Evolutionary conservation across 805 yeast species (phyloP).

Genomic region (Myxozyma kluyveri): DNA sequence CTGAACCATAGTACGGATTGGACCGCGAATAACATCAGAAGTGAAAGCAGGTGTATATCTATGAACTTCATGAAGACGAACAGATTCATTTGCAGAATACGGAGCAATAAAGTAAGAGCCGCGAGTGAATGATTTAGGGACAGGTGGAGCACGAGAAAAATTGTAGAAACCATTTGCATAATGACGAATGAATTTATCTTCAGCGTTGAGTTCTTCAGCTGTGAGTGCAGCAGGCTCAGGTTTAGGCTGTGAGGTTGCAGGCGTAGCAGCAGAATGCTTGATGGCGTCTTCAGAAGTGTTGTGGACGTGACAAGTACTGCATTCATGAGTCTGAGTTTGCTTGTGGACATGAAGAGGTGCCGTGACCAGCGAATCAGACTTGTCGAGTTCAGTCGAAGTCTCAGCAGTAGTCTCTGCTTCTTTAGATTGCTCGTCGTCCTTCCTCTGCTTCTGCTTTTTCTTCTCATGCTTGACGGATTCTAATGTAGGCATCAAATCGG

Average conservation of each 20-base stretch:
- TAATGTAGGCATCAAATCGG: too few relatives aligned
- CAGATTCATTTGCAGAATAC: conserved; percentile 8
- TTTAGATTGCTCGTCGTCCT: too few relatives aligned
- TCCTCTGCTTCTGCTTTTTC: too few relatives aligned
- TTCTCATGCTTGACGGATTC: too few relatives aligned
- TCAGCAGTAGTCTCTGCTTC: too few relatives aligned
- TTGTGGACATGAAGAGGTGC: too few relatives aligned
- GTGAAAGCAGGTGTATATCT: conserved; percentile 9
- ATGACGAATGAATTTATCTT: conserved; percentile 7
- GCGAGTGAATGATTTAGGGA: conserved; percentile 6
- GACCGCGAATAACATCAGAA: conserved; percentile 2
- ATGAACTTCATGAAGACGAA: conserved; percentile 13
- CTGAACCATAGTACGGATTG: neutral
- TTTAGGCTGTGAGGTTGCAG: too few relatives aligned
- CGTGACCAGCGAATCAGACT: too few relatives aligned
- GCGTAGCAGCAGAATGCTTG: too few relatives aligned
- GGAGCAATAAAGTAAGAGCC: conserved; percentile 17
- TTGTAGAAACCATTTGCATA: conserved; percentile 16
- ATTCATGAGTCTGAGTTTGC: neutral
- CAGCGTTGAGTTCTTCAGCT: neutral
- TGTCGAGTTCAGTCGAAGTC: too few relatives aligned
- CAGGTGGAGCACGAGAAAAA: conserved; percentile 14
- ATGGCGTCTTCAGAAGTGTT: too few relatives aligned
- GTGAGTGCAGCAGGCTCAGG: too few relatives aligned
- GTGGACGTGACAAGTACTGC: neutral